Conservation (phyloP, 495 filamentous ascomycete species). For the Sporormia fimetaria region DNA sequence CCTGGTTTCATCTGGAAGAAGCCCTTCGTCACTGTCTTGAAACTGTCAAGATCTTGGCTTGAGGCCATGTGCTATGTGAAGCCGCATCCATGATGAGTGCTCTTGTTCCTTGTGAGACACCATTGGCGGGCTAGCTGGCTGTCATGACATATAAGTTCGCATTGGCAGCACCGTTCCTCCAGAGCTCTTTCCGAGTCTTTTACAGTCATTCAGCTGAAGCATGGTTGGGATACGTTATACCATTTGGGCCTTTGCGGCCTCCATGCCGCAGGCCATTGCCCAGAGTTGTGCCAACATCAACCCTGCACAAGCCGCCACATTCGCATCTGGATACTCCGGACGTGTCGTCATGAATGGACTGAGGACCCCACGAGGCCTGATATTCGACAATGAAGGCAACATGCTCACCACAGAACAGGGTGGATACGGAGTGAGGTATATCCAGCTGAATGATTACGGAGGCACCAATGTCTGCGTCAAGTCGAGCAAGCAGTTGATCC, state of each 20-base stretch:
- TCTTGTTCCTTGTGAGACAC: too few relatives aligned
- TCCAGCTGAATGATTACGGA: constrained; percentile 40
- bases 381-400: constrained; percentile 46
- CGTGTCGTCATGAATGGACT: constrained; percentile 45
- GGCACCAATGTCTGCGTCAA: constrained; percentile 37
- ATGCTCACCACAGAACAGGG: constrained; percentile 49
- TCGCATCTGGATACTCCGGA: constrained; percentile 40
- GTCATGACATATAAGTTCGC: too few relatives aligned
- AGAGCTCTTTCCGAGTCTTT: too few relatives aligned
- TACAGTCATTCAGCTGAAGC: too few relatives aligned
- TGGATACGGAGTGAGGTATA: constrained; percentile 39
- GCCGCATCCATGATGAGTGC: too few relatives aligned
- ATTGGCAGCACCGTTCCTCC: too few relatives aligned
- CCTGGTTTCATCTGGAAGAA: too few relatives aligned
- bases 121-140: too few relatives aligned
- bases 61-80: too few relatives aligned
- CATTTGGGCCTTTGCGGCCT: constrained; percentile 4
- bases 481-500: constrained; percentile 15
- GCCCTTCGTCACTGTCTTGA: too few relatives aligned
- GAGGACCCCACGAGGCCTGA: constrained; percentile 42
- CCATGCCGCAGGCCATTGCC: constrained; percentile 2
- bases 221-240: background rate
- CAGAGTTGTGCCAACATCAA: constrained; percentile 12
- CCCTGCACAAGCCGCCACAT: constrained; percentile 3
- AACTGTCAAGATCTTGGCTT: constrained; percentile 37